Base-by-base conservation (phyloP, 495 filamentous ascomycete genomes). In the Aspergillus baeticus region DNA sequence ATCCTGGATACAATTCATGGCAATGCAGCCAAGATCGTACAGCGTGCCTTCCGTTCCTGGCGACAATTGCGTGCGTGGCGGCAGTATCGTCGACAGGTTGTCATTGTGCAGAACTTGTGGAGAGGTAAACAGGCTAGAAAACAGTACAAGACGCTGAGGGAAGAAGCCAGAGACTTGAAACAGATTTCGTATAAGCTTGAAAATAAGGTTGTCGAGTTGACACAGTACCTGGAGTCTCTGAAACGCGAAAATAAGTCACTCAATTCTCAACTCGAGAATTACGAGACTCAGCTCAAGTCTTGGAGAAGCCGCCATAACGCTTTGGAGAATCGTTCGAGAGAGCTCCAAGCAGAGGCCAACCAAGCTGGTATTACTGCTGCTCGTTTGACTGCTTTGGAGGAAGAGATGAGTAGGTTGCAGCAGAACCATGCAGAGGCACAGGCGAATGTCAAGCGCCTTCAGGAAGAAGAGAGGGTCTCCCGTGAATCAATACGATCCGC, bases 141-240 rank as follows among this genome's bases (percentile, higher is more conserved):
- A 50, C 83, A 80, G 47, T 98, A 98, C 79, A 97, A 96, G 83
- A 84, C 69, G 39, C 71, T 96, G 51, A 89, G 95, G 47, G 93
- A 96, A 70, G 95, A 98, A 69, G 92, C 94, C 36, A 88, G 95
- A 65, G 94, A 98, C 79, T 83, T 98, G 63, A 96, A 96, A 77
- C 91, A 97, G 70, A 98, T 98, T 60, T 97, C 92, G 13, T 98
- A 98, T 77, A 98, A 95, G 77, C 74, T 98, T 64, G 95, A 98
- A 78, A 97, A 98, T 79, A 98, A 98, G 83, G 94, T 98, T 52
- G 90, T 97, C 51, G 95, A 99, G 75, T 79, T 99, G 62, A 99
- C 95, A 10, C 95, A 99, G 71, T 88, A 88, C 48, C 70, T 98
- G 68, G 92, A 93, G 63, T 86, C 90, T 29, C 85, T 97, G 80